Evolutionary conservation across 495 filamentous ascomycete species (phyloP), one percentile per base, ranked within the genome.

Genomic region (Ramalina peruviana): DNA sequence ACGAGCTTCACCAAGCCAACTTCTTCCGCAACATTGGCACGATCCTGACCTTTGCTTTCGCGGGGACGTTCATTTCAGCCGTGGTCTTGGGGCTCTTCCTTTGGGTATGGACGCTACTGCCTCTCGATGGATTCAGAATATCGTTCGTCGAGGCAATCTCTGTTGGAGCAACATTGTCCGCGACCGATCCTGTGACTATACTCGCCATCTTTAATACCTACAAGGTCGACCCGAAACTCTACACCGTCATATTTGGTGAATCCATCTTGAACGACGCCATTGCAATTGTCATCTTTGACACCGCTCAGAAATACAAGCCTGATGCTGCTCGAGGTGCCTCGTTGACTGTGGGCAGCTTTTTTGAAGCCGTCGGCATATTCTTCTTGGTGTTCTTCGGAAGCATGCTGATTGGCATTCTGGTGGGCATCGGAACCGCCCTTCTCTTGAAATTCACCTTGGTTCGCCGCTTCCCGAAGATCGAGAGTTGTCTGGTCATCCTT

Each of bases 21-120:
- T 97, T 97, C 71, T 97, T 97, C 64, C 85, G 93, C 47, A 94
- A 97, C 61, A 94, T 97, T 53, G 93, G 92, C 39, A 93, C 88
- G 3, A 98, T 98, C 55, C 72, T 98, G 48, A 95, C 92, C n/a
- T 98, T 98, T 62, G 92, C 92, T 10, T 98, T 98, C 57, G 88
- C 86, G 41, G 92, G 93, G 12, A 97, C 92, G 13, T 94, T 97
- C 62, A 90, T 98, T 50, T 97, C 93, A 30, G 93, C 92, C 43
- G 75, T 96, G 27, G 90, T 94, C 25, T 80, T 97, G 20, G 92
- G 88, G 13, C 62, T 87, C 39, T 78, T 98, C 41, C 70, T 97
- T 40, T 98, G 74, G 68, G 62, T 95, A 5, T 97, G 93, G 76
- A 88, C 89, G 3, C 75, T 79, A 43, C 82, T 96, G 54, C 85